Percentiles rank a stretch among this genome's conserved stretches.
phyloP scores from a whole-genome alignment of 805 yeast species.

The Wickerhamomyces chambardii region DNA sequence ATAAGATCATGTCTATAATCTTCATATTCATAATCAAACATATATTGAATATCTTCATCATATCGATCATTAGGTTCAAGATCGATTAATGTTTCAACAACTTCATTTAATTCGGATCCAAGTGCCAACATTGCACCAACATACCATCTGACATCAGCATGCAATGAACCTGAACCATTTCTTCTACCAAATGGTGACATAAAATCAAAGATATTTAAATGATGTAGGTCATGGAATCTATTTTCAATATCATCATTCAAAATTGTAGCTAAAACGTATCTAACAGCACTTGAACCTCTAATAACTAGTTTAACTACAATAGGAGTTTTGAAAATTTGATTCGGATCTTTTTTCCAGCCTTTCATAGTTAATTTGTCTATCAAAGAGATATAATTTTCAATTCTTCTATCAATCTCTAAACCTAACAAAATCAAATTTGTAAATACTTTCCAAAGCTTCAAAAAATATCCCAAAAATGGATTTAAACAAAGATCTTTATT shows the following conservation, averaged over 20 bases:
- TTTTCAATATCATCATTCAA: conserved; percentile 37
- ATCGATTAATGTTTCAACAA: conserved; percentile 44
- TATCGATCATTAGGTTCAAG: conserved; percentile 53
- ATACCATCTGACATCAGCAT: conserved; percentile 48
- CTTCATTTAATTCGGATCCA: conserved; percentile 36
- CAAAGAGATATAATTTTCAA: conserved; percentile 33
- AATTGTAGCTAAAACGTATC: conserved; percentile 53
- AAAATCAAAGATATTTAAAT: conserved; percentile 49
- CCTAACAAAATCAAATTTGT: conserved; percentile 53
- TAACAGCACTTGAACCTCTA: conserved; percentile 54
- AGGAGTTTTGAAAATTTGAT: conserved; percentile 28
- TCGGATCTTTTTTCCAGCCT: too few species aligned
- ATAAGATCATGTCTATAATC: conserved; percentile 25
- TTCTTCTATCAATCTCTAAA: conserved; percentile 46
- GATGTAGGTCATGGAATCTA: conserved; percentile 45
- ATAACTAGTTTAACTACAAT: conserved; percentile 37
- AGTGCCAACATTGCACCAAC: conserved; percentile 45
- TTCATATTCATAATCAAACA: conserved; percentile 48
- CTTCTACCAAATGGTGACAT: conserved; percentile 62
- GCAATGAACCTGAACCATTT: conserved; percentile 48
- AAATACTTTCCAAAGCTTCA: conserved; percentile 59
- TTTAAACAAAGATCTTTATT: conserved; percentile 35
- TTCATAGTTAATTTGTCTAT: too few species aligned
- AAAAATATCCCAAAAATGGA: conserved; percentile 51
- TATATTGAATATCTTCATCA: conserved; percentile 59